These are phyloP conservation scores for Penicillium sp. DNA, from an alignment of 2,329 filamentous ascomycete genomes.

Conservation along the genomic window DNA sequence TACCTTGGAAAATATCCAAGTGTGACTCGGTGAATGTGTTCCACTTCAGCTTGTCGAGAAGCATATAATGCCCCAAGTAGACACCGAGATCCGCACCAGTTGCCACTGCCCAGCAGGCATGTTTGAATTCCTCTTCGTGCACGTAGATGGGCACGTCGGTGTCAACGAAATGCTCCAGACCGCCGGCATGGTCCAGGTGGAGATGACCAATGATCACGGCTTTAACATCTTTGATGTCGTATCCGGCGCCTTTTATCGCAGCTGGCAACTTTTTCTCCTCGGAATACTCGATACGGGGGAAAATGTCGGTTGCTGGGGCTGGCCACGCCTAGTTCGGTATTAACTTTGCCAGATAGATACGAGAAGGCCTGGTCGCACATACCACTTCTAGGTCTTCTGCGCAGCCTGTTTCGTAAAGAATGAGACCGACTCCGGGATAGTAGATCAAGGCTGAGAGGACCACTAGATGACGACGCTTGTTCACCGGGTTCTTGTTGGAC, in stretches of 20 bases:
- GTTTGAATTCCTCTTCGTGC: slow-evolving; percentile 47
- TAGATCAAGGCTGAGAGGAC: slow-evolving; percentile 45
- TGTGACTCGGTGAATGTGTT: slow-evolving; percentile 40
- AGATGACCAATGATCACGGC: slow-evolving; percentile 47
- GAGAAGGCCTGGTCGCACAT: too few relatives aligned
- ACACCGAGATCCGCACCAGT: slow-evolving; percentile 41
- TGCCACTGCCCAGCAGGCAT: slow-evolving; percentile 45
- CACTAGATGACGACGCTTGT: slow-evolving; percentile 22
- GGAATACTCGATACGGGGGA: slow-evolving; percentile 35
- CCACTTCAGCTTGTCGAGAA: slow-evolving; percentile 41
- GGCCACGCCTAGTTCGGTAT: slow-evolving; percentile 29
- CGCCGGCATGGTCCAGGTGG: slow-evolving; percentile 48
- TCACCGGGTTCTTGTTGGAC: not conserved
- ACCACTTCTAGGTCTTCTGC: slow-evolving; percentile 42
- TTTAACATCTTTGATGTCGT: slow-evolving; percentile 47
- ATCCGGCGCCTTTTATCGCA: slow-evolving; percentile 37
- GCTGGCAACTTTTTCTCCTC: slow-evolving; percentile 33
- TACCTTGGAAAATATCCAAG: slow-evolving; percentile 40
- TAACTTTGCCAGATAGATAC: slow-evolving; percentile 19
- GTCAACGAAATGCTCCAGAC: slow-evolving; percentile 44
- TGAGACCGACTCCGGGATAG: slow-evolving; percentile 43
- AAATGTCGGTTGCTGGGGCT: slow-evolving; percentile 37
- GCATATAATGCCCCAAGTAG: slow-evolving; percentile 38
- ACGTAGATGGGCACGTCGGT: slow-evolving; percentile 46
- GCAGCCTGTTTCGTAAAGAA: slow-evolving; percentile 47